These are phyloP conservation scores for Blastobotrys petasosporus DNA, from an alignment of 1,139 yeast species.

Conservation along the genomic window DNA sequence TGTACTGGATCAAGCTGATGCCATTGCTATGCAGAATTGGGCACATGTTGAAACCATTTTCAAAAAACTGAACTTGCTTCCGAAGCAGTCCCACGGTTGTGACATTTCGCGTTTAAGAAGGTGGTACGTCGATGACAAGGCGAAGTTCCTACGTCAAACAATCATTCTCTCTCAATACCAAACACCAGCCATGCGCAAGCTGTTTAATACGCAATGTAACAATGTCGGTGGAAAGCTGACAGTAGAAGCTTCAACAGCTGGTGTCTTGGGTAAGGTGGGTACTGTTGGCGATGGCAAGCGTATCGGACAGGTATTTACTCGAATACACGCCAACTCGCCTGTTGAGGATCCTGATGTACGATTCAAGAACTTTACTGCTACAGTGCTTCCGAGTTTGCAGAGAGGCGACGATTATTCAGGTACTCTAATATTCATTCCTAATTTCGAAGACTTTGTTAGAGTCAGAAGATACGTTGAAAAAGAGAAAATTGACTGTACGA, in stretches of 20 bases:
- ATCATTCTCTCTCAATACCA: constrained; percentile 64
- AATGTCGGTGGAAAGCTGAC: constrained; percentile 66
- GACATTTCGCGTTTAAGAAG: constrained; percentile 88
- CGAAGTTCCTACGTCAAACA: constrained; percentile 69
- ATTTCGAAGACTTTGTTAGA: constrained; percentile 80
- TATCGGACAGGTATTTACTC: constrained; percentile 66
- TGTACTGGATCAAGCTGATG: constrained; percentile 77
- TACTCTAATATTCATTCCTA: constrained; percentile 71
- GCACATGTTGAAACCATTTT: constrained; percentile 67
- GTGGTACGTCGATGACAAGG: constrained; percentile 88
- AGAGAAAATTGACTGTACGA: constrained; percentile 44
- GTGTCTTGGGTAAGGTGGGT: constrained; percentile 11
- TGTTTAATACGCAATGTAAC: constrained; percentile 50
- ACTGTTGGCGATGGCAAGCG: constrained; percentile 40
- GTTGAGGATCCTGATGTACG: constrained; percentile 68
- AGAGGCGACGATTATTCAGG: constrained; percentile 62
- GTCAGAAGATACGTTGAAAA: constrained; percentile 65
- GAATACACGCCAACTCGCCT: constrained; percentile 42
- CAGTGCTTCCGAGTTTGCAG: constrained; percentile 61
- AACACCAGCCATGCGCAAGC: constrained; percentile 75
- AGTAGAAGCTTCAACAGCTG: constrained; percentile 18
- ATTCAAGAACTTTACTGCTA: constrained; percentile 71
- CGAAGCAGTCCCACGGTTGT: constrained; percentile 72
- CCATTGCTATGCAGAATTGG: constrained; percentile 91
- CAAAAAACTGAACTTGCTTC: constrained; percentile 68